phyloP scores from a whole-genome alignment of 495 filamentous ascomycete species.

The Xylaria venustula region DNA sequence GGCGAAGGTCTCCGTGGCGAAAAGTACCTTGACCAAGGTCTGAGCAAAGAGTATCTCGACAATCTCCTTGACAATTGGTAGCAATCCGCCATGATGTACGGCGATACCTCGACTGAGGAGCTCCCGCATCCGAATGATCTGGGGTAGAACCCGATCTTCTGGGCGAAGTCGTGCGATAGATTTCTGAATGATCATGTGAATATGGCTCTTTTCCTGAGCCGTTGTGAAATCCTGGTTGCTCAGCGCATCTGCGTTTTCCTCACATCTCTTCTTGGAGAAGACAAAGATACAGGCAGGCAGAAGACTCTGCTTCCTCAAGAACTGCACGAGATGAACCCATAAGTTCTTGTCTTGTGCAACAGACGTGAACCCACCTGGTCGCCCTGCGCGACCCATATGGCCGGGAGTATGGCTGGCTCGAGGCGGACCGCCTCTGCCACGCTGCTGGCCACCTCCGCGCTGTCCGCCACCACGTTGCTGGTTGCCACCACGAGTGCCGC shows the following conservation, averaged over 20 bases:
- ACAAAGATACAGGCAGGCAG: conserved; percentile 95
- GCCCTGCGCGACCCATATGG: conserved; percentile 83
- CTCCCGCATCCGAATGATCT: conserved; percentile 84
- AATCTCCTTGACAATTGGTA: conserved; percentile 97
- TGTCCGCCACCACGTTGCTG: conserved; percentile 49
- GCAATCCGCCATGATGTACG: conserved; percentile 91
- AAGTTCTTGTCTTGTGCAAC: conserved; percentile 91
- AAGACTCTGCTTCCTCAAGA: conserved; percentile 80
- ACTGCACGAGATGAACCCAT: conserved; percentile 95
- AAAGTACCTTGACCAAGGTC: conserved; percentile 92
- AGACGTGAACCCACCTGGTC: conserved; percentile 77
- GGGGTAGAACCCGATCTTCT: conserved; percentile 83
- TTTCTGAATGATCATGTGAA: conserved; percentile 97
- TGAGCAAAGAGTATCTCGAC: conserved; percentile 96
- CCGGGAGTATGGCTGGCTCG: conserved; percentile 61
- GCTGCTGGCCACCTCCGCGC: conserved; percentile 56
- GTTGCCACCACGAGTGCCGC: conserved; percentile 43
- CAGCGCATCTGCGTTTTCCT: conserved; percentile 93
- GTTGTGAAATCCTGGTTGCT: conserved; percentile 93
- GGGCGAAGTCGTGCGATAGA: conserved; percentile 89
- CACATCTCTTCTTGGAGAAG: conserved; percentile 95
- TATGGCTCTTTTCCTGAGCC: conserved; percentile 88
- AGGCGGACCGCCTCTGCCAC: conserved; percentile 57
- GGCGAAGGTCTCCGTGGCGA: conserved; percentile 97
- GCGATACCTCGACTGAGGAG: conserved; percentile 85